Conservation (phyloP, 2,329 filamentous ascomycete species). For the Penicillium sp. region DNA sequence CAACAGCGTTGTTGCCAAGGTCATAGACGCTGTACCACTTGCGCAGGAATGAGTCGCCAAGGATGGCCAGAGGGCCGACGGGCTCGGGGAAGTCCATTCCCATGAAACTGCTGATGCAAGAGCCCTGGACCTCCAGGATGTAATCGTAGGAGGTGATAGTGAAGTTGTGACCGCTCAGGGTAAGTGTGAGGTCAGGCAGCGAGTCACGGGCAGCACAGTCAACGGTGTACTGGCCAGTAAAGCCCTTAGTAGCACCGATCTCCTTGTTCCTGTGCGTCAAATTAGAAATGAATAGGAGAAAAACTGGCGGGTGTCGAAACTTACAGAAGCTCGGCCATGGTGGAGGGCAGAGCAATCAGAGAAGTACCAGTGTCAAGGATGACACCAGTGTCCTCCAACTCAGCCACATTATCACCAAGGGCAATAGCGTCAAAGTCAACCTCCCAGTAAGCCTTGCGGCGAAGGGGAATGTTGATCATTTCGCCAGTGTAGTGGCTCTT, state of each 20-base stretch:
- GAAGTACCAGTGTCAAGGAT: slow-evolving; percentile 99
- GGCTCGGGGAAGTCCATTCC: slow-evolving; percentile 89
- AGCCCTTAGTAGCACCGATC: slow-evolving; percentile 97
- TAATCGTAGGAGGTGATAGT: slow-evolving; percentile 86
- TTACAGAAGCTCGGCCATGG: slow-evolving; percentile 80
- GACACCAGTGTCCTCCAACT: slow-evolving; percentile 90
- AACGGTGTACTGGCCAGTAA: slow-evolving; percentile 92
- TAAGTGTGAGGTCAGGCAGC: slow-evolving; percentile 90
- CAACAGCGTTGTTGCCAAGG: slow-evolving; percentile 82
- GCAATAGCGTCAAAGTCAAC: slow-evolving; percentile 91
- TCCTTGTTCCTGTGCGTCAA: slow-evolving; percentile 67
- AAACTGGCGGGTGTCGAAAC: slow-evolving; percentile 37
- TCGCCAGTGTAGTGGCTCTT: slow-evolving; percentile 79
- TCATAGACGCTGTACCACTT: slow-evolving; percentile 87
- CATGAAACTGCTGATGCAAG: slow-evolving; percentile 96
- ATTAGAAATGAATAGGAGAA: neutral
- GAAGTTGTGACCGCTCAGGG: slow-evolving; percentile 87
- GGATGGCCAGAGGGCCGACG: slow-evolving; percentile 86
- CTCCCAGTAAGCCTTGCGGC: slow-evolving; percentile 99
- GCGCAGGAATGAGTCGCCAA: slow-evolving; percentile 65
- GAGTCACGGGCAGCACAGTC: slow-evolving; percentile 80
- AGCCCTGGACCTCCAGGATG: slow-evolving; percentile 90
- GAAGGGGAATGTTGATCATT: slow-evolving; percentile 87
- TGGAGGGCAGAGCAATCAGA: slow-evolving; percentile 87
- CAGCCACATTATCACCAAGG: slow-evolving; percentile 79